Percentiles rank a stretch among this genome's conserved stretches.
Evolutionary conservation across 352 stramenopile genomes (phyloP).

Genomic region (Peronospora farinosa): DNA sequence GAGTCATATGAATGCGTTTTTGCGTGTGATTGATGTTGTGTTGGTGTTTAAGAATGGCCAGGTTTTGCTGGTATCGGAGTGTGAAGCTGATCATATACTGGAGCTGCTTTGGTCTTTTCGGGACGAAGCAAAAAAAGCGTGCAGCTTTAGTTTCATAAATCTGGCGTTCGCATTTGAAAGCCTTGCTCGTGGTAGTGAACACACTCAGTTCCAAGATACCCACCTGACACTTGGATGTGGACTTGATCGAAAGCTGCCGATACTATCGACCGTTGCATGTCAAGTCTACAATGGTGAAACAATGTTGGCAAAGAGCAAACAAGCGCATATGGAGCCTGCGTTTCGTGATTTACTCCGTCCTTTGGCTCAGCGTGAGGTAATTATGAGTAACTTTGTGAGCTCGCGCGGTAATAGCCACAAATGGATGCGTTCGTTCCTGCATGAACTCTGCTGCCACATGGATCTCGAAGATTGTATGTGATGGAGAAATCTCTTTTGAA

Average conservation of each 20-base stretch:
- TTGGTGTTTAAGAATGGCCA: conserved; percentile 38
- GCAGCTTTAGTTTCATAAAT: conserved; percentile 28
- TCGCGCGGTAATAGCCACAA: conserved; percentile 26
- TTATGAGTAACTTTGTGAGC: conserved; percentile 26
- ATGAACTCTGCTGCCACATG: conserved; percentile 36
- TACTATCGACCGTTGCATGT: conserved; percentile 14
- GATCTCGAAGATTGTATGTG: conserved; percentile 25
- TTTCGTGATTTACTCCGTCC: conserved; percentile 19
- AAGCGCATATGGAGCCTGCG: conserved; percentile 6
- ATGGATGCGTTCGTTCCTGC: conserved; percentile 38
- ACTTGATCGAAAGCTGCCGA: conserved; percentile 3
- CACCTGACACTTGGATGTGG: conserved; percentile 5
- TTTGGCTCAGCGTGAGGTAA: conserved; percentile 16
- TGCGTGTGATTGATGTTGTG: conserved; percentile 33
- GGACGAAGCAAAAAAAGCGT: not conserved
- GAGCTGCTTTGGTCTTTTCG: conserved; percentile 22
- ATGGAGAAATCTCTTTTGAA: no score
- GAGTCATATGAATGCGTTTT: conserved; percentile 16
- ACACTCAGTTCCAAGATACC: conserved; percentile 4
- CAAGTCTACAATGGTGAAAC: conserved; percentile 36
- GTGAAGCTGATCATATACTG: conserved; percentile 37
- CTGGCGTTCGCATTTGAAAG: conserved; percentile 18
- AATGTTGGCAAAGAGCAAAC: conserved; percentile 17
- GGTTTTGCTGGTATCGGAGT: conserved; percentile 35
- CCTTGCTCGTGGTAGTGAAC: conserved; percentile 4